Conservation (phyloP, 1,284 basidiomycete genomes). For the Irpex sp. region DNA sequence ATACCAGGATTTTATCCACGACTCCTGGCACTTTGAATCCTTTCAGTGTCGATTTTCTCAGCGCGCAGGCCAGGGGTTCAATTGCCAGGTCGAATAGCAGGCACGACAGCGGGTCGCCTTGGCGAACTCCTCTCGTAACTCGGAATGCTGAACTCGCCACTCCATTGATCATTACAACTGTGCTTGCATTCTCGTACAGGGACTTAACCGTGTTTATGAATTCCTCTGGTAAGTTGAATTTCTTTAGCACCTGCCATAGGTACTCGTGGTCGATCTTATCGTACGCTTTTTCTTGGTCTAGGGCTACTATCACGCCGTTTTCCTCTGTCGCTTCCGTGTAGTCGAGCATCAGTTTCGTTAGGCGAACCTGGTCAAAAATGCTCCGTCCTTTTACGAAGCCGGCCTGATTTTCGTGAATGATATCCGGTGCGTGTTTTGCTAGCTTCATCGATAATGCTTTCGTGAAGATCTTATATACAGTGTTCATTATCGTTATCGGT, state of each 20-base stretch:
- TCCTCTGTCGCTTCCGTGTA: slow-evolving; percentile 20
- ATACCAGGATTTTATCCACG: slow-evolving; percentile 17
- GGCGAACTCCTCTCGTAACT: slow-evolving; percentile 25
- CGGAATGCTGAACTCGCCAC: slow-evolving; percentile 15
- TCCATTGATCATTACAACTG: slow-evolving; percentile 26
- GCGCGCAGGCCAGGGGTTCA: slow-evolving; percentile 20
- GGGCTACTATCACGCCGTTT: slow-evolving; percentile 23
- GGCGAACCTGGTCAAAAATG: slow-evolving; percentile 21
- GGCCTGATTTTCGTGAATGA: slow-evolving; percentile 28
- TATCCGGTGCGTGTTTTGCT: slow-evolving; percentile 15
- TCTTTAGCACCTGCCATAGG: slow-evolving; percentile 21
- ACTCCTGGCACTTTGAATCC: slow-evolving; percentile 16
- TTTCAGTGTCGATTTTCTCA: slow-evolving; percentile 16
- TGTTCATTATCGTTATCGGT: not conserved
- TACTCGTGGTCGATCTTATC: slow-evolving; percentile 29
- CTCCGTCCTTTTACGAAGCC: slow-evolving; percentile 25
- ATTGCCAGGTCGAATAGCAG: slow-evolving; percentile 27
- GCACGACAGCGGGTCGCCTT: slow-evolving; percentile 32
- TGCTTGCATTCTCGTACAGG: slow-evolving; percentile 24
- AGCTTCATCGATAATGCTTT: not conserved
- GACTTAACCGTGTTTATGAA: slow-evolving; percentile 16
- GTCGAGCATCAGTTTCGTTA: slow-evolving; percentile 18
- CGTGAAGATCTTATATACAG: not conserved
- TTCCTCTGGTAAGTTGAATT: slow-evolving; percentile 16
- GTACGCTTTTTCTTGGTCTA: slow-evolving; percentile 33